Evolutionary conservation across 176 grass and related monocot genomes (phyloP), one percentile per base, ranked within the genome.

Genomic region (Rhynchospora pubera): DNA sequence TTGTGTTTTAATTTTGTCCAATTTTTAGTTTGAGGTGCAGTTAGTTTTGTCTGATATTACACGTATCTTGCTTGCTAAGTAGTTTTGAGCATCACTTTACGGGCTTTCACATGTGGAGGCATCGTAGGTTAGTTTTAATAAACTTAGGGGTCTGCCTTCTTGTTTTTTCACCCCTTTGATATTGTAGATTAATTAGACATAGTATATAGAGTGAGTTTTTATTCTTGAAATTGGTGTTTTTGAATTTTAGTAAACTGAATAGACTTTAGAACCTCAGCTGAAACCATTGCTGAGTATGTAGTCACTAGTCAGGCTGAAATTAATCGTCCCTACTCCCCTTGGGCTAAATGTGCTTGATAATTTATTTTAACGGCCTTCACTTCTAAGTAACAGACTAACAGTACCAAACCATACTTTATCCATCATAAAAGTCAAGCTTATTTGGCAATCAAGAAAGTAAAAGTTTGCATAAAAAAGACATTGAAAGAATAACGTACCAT

Each of bases 21-120:
- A 66, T 60, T 23, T 64, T 82, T 82, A 66, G 79, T 9, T 82
- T 65, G 79, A 66, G 59, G 61, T 65, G 79, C 43, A 82, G 62
- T 82, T 82, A 66, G 79, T 82, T 81, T 79, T 79, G 13, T 26
- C 7, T 43, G 59, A 81, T 81, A 42, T 81, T 74, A 47, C n/a
- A 52, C 70, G 30, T 56, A 56, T 77, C 50, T 53, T 52, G 50
- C 72, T 56, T 77, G 72, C 50, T 4, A 56, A 77, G 48, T 77
- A 77, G 72, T 77, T 77, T 65, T 53, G 19, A 11, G 10, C 10
- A 51, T 39, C 34, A 72, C 39, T 72, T 70, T 28, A 52, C 47
- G 24, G 72, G 48, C 9, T 76, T 50, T 55, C 26, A 56, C 14
- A 56, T 77, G 50, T 13, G 23, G 72, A 76, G 47, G 72, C 50